Evolutionary conservation across 257 asterid genomes (phyloP), one percentile per base, ranked within the genome.

Genomic region (Fraxinus americana): DNA sequence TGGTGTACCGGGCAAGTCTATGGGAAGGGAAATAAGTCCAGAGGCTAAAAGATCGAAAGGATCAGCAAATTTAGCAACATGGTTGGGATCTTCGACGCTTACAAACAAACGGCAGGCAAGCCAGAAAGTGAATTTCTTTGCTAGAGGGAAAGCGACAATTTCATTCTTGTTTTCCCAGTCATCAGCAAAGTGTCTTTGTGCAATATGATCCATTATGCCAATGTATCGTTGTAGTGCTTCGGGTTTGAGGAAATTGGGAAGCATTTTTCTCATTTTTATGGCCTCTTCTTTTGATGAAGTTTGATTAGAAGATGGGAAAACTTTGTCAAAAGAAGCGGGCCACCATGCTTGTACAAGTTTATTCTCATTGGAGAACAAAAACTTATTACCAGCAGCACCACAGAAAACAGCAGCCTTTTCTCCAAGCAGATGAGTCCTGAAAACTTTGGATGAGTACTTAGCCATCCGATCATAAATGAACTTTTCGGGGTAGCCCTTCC

Each of bases 281-380:
- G 87, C 87, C 38, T 86, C 89, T 14, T 87, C 91, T 45, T 82
- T 83, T 29, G 89, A 78, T 1, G 92, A 79, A 30, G 90, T 78
- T 54, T 82, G 85, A 5, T 77, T 61, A 17, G 88, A 79, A 11
- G 85, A 82, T 7, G 91, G 93, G 81, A 89, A 89, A 43, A 90
- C 80, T 30, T 86, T 87, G 38, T 87, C 81, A 17, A 90, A 83
- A 0, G 93, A 82, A 30, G 73, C 75, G 1, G 93, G 91, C 88
- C 88, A 88, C 93, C 93, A 90, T 0, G 84, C 82, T 2, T 84
- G 88, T 71, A 90, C 93, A 13, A 87, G 90, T 81, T 89, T 89
- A 76, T 89, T 89, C 81, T 89, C 93, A 32, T 89, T 87, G 9
- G 92, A 86, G 78, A 87, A 90, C 61, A 90, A 21, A 85, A 88